Conservation (phyloP, 208 protist species). For the Trypanosoma congolense region DNA sequence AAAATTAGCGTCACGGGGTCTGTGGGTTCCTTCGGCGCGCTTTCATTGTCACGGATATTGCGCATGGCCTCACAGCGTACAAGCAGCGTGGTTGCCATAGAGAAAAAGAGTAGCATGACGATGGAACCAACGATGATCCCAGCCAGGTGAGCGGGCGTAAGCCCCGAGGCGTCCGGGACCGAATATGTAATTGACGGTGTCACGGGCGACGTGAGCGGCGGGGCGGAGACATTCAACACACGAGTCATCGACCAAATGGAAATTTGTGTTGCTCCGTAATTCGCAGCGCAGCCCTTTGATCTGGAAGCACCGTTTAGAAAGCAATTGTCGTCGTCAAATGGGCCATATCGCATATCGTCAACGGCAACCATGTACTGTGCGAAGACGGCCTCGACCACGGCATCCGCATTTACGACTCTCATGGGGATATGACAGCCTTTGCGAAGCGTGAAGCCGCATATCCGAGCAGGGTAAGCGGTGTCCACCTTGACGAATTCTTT, state of each 20-base stretch:
- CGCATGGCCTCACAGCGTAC: conserved; percentile 55
- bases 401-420: too few relatives aligned
- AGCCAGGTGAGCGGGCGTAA: conserved; percentile 2
- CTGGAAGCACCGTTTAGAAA: neutral
- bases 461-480: too few relatives aligned
- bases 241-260: conserved; percentile 14
- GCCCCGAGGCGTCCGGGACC: neutral
- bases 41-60: conserved; percentile 1
- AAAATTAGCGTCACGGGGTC: conserved; percentile 1
- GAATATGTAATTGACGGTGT: conserved; percentile 29
- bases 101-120: conserved; percentile 16
- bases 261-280: conserved; percentile 10
- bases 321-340: conserved; percentile 6
- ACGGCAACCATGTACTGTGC: too few relatives aligned
- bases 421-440: too few relatives aligned
- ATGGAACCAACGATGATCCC: conserved; percentile 27
- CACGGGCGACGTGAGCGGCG: neutral
- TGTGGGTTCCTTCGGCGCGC: conserved; percentile 3
- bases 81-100: conserved; percentile 35
- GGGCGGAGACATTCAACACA: conserved; percentile 19
- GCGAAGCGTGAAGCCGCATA: too few relatives aligned
- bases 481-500: too few relatives aligned
- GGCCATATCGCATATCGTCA: conserved; percentile 19
- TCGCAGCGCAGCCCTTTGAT: conserved; percentile 31
- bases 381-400: too few relatives aligned